Evolutionary conservation across 129 eudicot genomes (phyloP).

Genomic region (Centrapalus pauciflorus): DNA sequence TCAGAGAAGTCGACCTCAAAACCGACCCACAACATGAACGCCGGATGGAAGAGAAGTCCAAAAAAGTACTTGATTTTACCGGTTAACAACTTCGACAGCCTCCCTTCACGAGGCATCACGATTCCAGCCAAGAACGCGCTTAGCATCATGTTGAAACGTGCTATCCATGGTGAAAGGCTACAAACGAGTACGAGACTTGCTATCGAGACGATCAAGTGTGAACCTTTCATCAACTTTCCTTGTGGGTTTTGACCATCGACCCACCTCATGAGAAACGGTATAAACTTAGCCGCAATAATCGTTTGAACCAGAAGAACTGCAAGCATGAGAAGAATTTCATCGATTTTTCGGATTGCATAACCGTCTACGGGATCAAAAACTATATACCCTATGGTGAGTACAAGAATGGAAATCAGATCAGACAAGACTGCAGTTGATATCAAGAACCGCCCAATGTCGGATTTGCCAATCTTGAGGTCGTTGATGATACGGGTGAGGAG

Average conservation of each 20-base stretch:
- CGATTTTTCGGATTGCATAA: constrained; percentile 12
- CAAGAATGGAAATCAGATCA: constrained; percentile 52
- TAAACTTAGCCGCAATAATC: constrained; percentile 33
- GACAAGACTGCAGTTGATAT: constrained; percentile 59
- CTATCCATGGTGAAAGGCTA: constrained; percentile 46
- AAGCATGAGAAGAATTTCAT: constrained; percentile 5
- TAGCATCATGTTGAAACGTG: constrained; percentile 43
- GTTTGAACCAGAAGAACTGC: constrained; percentile 31
- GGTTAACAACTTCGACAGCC: constrained; percentile 58
- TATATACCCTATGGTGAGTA: constrained; percentile 42
- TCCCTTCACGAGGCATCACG: constrained; percentile 80
- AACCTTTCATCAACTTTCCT: constrained; percentile 79
- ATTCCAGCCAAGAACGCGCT: constrained; percentile 78
- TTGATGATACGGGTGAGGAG: constrained; percentile 56
- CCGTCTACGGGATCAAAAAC: constrained; percentile 32
- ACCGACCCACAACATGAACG: constrained; percentile 83
- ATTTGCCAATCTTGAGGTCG: constrained; percentile 77
- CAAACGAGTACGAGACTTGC: constrained; percentile 57
- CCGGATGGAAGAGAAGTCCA: constrained; percentile 55
- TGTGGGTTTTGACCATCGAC: constrained; percentile 76
- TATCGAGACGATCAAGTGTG: constrained; percentile 61
- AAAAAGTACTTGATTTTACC: constrained; percentile 69
- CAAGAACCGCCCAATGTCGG: constrained; percentile 70
- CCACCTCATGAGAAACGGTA: constrained; percentile 65
- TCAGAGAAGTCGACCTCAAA: constrained; percentile 37